Percentiles rank a stretch among this genome's conserved stretches.
Conservation (phyloP, 495 filamentous ascomycete species). For the Rhypophila decipiens region DNA sequence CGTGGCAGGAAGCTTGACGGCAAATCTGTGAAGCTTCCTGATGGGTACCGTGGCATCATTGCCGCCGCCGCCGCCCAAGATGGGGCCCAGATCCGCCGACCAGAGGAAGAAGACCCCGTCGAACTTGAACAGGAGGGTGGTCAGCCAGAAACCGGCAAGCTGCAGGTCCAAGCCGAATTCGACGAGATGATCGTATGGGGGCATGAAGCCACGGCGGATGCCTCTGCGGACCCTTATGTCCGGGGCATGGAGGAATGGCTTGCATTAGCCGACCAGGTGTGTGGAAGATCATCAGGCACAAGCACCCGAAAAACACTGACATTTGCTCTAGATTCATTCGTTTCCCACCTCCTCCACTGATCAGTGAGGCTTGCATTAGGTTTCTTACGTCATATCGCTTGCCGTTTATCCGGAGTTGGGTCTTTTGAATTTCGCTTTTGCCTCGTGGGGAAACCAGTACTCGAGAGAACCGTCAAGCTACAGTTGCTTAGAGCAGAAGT, state of each 20-base stretch:
- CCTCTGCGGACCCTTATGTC: constrained; percentile 48
- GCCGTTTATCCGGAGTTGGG: no score
- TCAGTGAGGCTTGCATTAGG: no score
- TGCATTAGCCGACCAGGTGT: constrained; percentile 56
- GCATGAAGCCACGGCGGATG: constrained; percentile 54
- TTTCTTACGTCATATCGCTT: no score
- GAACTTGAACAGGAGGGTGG: constrained; percentile 22
- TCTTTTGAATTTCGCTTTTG: no score
- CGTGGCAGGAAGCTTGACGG: constrained; percentile 78
- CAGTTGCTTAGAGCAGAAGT: no score
- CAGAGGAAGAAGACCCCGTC: constrained; percentile 37
- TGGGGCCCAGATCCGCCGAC: constrained; percentile 13
- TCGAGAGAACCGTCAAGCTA: no score
- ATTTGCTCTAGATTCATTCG: background rate
- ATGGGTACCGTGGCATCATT: constrained; percentile 64
- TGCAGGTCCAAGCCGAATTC: constrained; percentile 64
- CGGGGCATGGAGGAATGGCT: constrained; percentile 79
- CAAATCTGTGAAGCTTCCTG: constrained; percentile 58
- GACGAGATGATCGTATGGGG: constrained; percentile 77
- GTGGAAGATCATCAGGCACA: constrained; percentile 8
- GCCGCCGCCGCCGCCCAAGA: constrained; percentile 15
- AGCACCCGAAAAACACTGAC: background rate
- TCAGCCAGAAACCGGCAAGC: constrained; percentile 38
- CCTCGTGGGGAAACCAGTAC: no score
- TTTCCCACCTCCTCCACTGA: background rate